These are phyloP conservation scores for Quillaja saponaria DNA, from an alignment of 306 rosid genomes.

Conservation along the genomic window DNA sequence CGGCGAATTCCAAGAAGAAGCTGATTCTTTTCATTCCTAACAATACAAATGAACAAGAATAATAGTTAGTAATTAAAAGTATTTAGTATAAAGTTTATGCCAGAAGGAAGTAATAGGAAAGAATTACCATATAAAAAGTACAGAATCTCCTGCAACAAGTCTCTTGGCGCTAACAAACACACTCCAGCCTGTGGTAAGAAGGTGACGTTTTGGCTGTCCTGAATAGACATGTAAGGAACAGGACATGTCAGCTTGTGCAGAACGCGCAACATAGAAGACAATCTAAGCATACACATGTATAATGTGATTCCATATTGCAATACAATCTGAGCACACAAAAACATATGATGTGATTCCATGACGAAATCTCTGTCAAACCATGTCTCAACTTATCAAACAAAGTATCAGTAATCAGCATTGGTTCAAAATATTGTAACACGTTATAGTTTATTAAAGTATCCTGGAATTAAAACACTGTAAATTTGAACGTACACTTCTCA, in stretches of 20 bases:
- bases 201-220: conserved; percentile 95
- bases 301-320: neutral
- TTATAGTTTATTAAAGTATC: too few species aligned
- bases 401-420: neutral
- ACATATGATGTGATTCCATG: too few species aligned
- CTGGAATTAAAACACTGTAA: too few species aligned
- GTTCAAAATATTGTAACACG: neutral
- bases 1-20: conserved; percentile 87
- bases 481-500: too few species aligned
- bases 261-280: neutral
- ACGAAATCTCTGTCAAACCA: neutral
- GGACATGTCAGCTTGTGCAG: conserved; percentile 21
- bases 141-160: conserved; percentile 89
- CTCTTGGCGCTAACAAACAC: conserved; percentile 94
- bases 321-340: neutral
- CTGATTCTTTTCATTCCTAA: conserved; percentile 88
- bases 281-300: conserved; percentile 3
- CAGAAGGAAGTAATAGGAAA: conserved; percentile 16
- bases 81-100: conserved; percentile 9
- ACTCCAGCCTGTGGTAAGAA: conserved; percentile 94
- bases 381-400: neutral
- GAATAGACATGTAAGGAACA: conserved; percentile 40
- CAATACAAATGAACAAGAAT: conserved; percentile 12
- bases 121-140: conserved; percentile 78
- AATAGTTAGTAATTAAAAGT: conserved; percentile 18